Evolutionary conservation across 192 early-diverging fungal genomes (phyloP), one percentile per base, ranked within the genome.

Genomic region (Martensiomyces pterosporus): DNA sequence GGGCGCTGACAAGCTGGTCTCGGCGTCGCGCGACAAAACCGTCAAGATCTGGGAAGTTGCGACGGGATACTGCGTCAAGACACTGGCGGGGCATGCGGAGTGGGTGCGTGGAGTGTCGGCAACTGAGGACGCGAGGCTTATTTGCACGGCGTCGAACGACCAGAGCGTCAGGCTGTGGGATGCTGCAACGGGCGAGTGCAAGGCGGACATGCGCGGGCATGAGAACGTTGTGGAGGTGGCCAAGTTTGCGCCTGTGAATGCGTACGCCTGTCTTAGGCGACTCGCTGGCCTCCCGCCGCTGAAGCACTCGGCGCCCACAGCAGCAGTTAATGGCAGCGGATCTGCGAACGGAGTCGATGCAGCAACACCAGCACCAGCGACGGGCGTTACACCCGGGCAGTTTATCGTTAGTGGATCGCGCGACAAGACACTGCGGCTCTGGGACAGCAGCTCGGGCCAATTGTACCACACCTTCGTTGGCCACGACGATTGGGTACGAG

Each of bases 211-310:
- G 58, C 77, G 88, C 27, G 93, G 90, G 17, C 94, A 98, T 64
- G 90, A 90, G 12, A 90, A 98, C 55, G 92, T 97, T n/a, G 87
- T 98, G 24, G 94, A 98, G 57, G 89, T 85, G 37, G 83, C 90
- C 1, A 79, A 79, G 14, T 97, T 94, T 78, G 89, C 85, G 14
- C 94, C 94, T 9, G 42, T 64, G 14, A 67, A 49, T 22, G 73
- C 86, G 4, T 81, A 85, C 43, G 67, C 82, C n/a, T 74, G 57
- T 41, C 76, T 93, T 34, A 77, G 80, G 17, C 83, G 85, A 29
- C 70, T 94, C 40, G 65, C 80, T 34, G 91, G 85, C 9, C 72
- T 82, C 23, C 60, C 59, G 16, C 51, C 55, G 0, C 7, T 21
- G 6, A 41, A 41, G 14, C 29, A 32, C 12, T 5, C 29, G 43